A percentile compares a stretch with the other conserved stretches of the same genome.
These are phyloP conservation scores for Corymbia maculata DNA, from an alignment of 345 rosid species.

Conservation along the genomic window DNA sequence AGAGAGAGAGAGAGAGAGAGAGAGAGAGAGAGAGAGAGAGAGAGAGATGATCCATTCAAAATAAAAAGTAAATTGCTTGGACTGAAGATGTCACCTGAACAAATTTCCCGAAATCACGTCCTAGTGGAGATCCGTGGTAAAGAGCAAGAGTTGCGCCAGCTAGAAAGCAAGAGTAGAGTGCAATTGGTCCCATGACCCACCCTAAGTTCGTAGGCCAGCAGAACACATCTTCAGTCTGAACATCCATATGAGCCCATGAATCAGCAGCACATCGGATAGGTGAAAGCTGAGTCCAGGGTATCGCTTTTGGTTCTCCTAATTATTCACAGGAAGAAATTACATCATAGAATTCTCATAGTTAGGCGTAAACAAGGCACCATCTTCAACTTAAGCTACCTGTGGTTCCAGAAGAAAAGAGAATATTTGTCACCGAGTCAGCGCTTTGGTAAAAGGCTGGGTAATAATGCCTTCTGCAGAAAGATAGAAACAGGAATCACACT, in stretches of 20 bases:
- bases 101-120: constrained; percentile 74
- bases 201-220: constrained; percentile 98
- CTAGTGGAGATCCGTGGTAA: constrained; percentile 87
- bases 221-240: constrained; percentile 41
- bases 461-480: constrained; percentile 26
- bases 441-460: constrained; percentile 47
- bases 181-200: constrained; percentile 88
- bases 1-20: not conserved
- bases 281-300: constrained; percentile 82
- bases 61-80: not conserved
- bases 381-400: constrained; percentile 38
- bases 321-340: not conserved
- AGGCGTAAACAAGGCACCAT: not conserved
- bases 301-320: constrained; percentile 94
- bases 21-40: not conserved
- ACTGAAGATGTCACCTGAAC: constrained; percentile 38
- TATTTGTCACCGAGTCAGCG: constrained; percentile 48
- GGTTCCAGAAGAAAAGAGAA: constrained; percentile 92
- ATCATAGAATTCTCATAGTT: not conserved
- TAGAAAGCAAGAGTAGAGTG: constrained; percentile 55
- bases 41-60: not conserved
- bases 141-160: constrained; percentile 82
- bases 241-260: constrained; percentile 54
- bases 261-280: constrained; percentile 64
- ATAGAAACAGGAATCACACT: not conserved